These are phyloP conservation scores for Globisporangium paddicum DNA, from an alignment of 352 stramenopile genomes.

Conservation along the genomic window DNA sequence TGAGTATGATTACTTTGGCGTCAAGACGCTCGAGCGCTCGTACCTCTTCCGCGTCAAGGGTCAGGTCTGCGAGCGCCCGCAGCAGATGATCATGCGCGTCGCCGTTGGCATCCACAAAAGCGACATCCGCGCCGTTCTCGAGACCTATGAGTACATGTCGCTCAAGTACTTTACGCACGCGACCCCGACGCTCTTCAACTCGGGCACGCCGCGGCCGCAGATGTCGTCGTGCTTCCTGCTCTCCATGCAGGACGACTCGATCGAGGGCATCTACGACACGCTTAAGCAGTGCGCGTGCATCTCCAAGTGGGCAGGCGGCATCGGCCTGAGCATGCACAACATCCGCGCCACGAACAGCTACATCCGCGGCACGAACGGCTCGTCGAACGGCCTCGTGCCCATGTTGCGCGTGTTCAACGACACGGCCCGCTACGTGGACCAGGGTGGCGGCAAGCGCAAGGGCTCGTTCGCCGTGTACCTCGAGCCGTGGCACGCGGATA, in stretches of 20 bases:
- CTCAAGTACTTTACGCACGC: slow-evolving; percentile 98
- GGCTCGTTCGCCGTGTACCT: slow-evolving; percentile 98
- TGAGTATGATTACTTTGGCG: slow-evolving; percentile 99
- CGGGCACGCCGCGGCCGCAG: slow-evolving; percentile 97
- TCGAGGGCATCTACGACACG: slow-evolving; percentile 99
- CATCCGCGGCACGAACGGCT: slow-evolving; percentile 98
- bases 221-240: slow-evolving; percentile 98
- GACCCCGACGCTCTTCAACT: slow-evolving; percentile 99
- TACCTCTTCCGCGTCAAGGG: slow-evolving; percentile 97
- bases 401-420: slow-evolving; percentile 99
- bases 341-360: slow-evolving; percentile 96
- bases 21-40: slow-evolving; percentile 98
- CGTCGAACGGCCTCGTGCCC: slow-evolving; percentile 98
- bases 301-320: slow-evolving; percentile 98
- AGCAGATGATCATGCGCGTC: slow-evolving; percentile 99
- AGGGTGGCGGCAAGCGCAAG: slow-evolving; percentile 97
- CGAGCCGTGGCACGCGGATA: slow-evolving; percentile 99
- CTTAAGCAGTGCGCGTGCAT: slow-evolving; percentile 99
- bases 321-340: slow-evolving; percentile 98
- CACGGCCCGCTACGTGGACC: slow-evolving; percentile 99
- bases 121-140: slow-evolving; percentile 91
- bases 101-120: slow-evolving; percentile 97
- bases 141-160: slow-evolving; percentile 99
- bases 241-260: slow-evolving; percentile 98
- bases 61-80: slow-evolving; percentile 95